Conservation (phyloP, 805 yeast species). For the Myxozyma geophila region DNA sequence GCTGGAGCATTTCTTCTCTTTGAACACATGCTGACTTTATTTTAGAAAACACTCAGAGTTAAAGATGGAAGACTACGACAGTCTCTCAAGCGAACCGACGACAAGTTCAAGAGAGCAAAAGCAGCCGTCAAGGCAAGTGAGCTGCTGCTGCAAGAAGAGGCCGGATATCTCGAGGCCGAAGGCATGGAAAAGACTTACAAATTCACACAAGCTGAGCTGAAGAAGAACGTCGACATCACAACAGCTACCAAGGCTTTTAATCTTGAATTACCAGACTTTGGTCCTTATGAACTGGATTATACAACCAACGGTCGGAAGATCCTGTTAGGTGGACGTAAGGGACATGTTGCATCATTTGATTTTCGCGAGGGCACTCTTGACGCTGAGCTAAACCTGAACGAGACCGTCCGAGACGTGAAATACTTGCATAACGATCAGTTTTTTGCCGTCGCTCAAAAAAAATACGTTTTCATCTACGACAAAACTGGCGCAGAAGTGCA, state of each 20-base stretch:
- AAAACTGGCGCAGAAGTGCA: conserved; percentile 90
- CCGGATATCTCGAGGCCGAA: conserved; percentile 89
- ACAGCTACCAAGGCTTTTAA: conserved; percentile 77
- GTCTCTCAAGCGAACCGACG: conserved; percentile 68
- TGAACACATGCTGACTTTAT: not conserved
- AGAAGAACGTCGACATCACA: conserved; percentile 70
- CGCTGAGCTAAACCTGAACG: conserved; percentile 83
- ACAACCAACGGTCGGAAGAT: conserved; percentile 86
- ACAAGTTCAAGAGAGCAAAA: conserved; percentile 76
- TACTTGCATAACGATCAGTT: conserved; percentile 90
- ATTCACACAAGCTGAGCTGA: conserved; percentile 79
- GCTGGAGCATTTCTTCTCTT: not conserved
- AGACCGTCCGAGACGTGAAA: conserved; percentile 88
- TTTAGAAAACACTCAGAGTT: conserved; percentile 34
- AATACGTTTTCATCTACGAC: conserved; percentile 90
- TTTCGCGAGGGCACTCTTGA: conserved; percentile 87
- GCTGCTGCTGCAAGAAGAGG: conserved; percentile 77
- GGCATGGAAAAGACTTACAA: conserved; percentile 92
- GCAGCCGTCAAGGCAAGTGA: conserved; percentile 85
- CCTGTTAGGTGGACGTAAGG: conserved; percentile 84
- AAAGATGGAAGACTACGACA: conserved; percentile 68
- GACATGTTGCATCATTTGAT: conserved; percentile 94
- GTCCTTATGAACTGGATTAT: conserved; percentile 84
- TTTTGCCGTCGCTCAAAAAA: conserved; percentile 96
- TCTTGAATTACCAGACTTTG: conserved; percentile 72